Percentiles rank a stretch among this genome's conserved stretches.
Conservation (phyloP, 2,329 filamentous ascomycete species). For the Sporothrix schenckii region DNA sequence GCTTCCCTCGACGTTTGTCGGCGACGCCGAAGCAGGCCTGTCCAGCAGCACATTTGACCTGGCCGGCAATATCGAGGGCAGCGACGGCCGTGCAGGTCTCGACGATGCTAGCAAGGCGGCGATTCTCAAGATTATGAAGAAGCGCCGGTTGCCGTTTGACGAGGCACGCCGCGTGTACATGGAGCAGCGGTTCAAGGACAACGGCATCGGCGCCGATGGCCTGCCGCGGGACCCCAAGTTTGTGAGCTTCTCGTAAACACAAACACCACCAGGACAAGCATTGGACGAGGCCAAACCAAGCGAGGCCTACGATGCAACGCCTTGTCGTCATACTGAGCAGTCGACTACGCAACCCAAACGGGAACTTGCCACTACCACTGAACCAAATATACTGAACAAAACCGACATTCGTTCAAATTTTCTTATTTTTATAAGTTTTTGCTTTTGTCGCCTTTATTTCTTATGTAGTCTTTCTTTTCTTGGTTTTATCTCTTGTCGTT, state of each 20-base stretch:
- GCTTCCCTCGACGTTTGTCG: conserved; percentile 80
- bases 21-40: conserved; percentile 86
- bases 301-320: neutral
- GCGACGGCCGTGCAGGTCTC: conserved; percentile 77
- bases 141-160: conserved; percentile 78
- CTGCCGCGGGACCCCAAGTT: conserved; percentile 90
- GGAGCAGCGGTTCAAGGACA: conserved; percentile 80
- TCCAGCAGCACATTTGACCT: conserved; percentile 84
- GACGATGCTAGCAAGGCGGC: conserved; percentile 80
- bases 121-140: conserved; percentile 89
- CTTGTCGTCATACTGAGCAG: neutral
- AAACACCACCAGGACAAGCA: neutral
- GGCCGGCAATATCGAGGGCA: conserved; percentile 73
- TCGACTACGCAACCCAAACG: neutral
- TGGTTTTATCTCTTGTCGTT: neutral
- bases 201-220: conserved; percentile 87
- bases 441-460: neutral
- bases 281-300: neutral
- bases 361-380: neutral
- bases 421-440: neutral
- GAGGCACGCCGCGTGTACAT: conserved; percentile 86
- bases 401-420: conserved; percentile 15
- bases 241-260: conserved; percentile 76
- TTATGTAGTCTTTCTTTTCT: neutral
- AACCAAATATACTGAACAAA: neutral